phyloP scores from a whole-genome alignment of 306 rosid genomes.

The Dalbergia oliveri region DNA sequence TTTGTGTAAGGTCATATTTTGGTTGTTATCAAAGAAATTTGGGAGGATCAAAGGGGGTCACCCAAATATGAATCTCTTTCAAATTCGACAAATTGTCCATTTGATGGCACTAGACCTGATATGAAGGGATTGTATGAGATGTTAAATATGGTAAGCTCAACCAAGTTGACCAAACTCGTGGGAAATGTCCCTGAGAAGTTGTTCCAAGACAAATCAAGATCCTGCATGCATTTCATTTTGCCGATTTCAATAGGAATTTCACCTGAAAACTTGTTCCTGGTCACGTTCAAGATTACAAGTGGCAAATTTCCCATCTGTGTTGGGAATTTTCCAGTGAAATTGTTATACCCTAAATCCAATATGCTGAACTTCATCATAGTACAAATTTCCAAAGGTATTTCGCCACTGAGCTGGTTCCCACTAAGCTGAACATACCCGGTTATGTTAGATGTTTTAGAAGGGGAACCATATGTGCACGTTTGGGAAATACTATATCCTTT shows the following conservation, averaged over 20 bases:
- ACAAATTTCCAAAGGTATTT: constrained; percentile 69
- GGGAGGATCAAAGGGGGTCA: constrained; percentile 69
- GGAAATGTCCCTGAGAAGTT: constrained; percentile 88
- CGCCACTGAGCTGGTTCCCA: constrained; percentile 76
- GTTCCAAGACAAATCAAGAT: constrained; percentile 84
- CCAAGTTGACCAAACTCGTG: constrained; percentile 64
- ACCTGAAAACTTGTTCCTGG: constrained; percentile 73
- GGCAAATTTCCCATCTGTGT: constrained; percentile 59
- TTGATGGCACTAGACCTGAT: constrained; percentile 64
- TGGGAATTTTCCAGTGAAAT: constrained; percentile 75
- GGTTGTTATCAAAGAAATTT: constrained; percentile 42
- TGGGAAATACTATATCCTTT: constrained; percentile 75
- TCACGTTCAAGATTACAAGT: constrained; percentile 70
- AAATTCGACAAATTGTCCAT: constrained; percentile 76
- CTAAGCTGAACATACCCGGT: constrained; percentile 85
- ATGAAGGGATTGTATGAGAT: constrained; percentile 81
- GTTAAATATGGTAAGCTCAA: constrained; percentile 79
- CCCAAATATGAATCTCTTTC: constrained; percentile 76
- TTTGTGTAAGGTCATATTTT: neutral
- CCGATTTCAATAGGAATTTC: constrained; percentile 74
- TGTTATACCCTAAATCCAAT: constrained; percentile 75
- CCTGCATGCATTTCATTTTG: constrained; percentile 63
- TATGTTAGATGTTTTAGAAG: constrained; percentile 50
- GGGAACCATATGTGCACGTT: constrained; percentile 57
- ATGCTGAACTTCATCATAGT: constrained; percentile 72